These are phyloP conservation scores for Aspergillus clavatus DNA, from an alignment of 2,329 filamentous ascomycete species.

Conservation along the genomic window DNA sequence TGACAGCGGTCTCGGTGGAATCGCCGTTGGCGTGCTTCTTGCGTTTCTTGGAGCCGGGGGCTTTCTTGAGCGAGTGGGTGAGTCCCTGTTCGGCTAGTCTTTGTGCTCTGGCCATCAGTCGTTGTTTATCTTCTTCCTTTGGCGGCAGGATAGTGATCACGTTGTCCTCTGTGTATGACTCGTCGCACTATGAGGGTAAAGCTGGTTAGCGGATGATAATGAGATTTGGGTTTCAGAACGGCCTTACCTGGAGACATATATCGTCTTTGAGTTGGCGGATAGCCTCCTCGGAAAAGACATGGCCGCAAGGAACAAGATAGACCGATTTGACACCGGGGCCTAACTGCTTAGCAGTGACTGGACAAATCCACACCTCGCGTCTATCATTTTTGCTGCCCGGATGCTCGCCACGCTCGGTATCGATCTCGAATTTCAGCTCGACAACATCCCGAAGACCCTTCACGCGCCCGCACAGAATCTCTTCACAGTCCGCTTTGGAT, in stretches of 20 bases:
- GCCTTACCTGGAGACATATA: slow-evolving; percentile 51
- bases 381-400: slow-evolving; percentile 39
- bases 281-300: slow-evolving; percentile 84
- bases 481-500: slow-evolving; percentile 56
- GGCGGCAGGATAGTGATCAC: slow-evolving; percentile 77
- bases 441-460: slow-evolving; percentile 81
- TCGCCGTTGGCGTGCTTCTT: slow-evolving; percentile 59
- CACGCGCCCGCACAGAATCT: slow-evolving; percentile 58
- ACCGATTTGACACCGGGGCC: slow-evolving; percentile 75
- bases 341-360: slow-evolving; percentile 79
- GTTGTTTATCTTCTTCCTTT: slow-evolving; percentile 64
- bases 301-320: slow-evolving; percentile 90
- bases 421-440: slow-evolving; percentile 70
- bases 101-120: slow-evolving; percentile 61
- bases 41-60: slow-evolving; percentile 61
- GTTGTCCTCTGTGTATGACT: slow-evolving; percentile 66
- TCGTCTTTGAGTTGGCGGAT: slow-evolving; percentile 72
- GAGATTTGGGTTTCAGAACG: not conserved
- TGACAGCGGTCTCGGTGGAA: slow-evolving; percentile 33
- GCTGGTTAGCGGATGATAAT: not conserved
- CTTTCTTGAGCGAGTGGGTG: slow-evolving; percentile 85
- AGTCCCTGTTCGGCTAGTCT: slow-evolving; percentile 67
- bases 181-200: slow-evolving; percentile 59
- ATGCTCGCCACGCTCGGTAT: slow-evolving; percentile 35
- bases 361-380: slow-evolving; percentile 68